Evolutionary conservation across 176 grass and related monocot genomes (phyloP).

Genomic region (Hordeum marinum): DNA sequence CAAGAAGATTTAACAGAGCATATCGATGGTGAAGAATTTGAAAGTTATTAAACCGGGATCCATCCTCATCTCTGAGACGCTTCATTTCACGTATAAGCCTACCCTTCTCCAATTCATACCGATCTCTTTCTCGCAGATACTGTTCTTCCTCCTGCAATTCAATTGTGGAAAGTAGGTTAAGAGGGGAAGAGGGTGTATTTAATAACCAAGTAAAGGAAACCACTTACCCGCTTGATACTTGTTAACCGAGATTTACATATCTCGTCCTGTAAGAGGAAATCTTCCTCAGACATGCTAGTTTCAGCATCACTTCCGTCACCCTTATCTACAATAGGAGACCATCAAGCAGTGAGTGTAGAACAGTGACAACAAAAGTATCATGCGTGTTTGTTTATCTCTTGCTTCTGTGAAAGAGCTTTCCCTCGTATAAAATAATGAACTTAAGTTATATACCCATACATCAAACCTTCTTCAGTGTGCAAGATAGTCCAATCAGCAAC

Average conservation of each 20-base stretch:
- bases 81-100: constrained; percentile 99
- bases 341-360: constrained; percentile 5
- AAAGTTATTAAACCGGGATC: constrained; percentile 98
- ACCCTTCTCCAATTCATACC: constrained; percentile 94
- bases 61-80: constrained; percentile 96
- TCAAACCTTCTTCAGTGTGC: background rate
- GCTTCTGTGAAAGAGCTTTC: constrained; percentile 5
- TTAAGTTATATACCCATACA: background rate
- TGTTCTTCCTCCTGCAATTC: constrained; percentile 85
- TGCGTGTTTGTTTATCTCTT: background rate
- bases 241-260: constrained; percentile 94
- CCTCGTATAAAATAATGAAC: constrained; percentile 7
- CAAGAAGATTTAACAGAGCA: constrained; percentile 99
- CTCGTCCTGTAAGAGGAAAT: constrained; percentile 91
- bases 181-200: background rate
- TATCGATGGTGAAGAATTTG: constrained; percentile 99
- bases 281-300: constrained; percentile 80
- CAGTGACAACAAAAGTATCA: background rate
- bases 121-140: constrained; percentile 88
- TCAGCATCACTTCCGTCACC: constrained; percentile 89
- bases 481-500: background rate
- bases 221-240: constrained; percentile 81
- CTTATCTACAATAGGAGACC: constrained; percentile 62
- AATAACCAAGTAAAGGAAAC: constrained; percentile 5
- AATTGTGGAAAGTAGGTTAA: constrained; percentile 27